Percentiles rank a stretch among this genome's conserved stretches.
These are phyloP conservation scores for Paxillus ammoniavirescens DNA, from an alignment of 768 basidiomycete species.

Conservation along the genomic window DNA sequence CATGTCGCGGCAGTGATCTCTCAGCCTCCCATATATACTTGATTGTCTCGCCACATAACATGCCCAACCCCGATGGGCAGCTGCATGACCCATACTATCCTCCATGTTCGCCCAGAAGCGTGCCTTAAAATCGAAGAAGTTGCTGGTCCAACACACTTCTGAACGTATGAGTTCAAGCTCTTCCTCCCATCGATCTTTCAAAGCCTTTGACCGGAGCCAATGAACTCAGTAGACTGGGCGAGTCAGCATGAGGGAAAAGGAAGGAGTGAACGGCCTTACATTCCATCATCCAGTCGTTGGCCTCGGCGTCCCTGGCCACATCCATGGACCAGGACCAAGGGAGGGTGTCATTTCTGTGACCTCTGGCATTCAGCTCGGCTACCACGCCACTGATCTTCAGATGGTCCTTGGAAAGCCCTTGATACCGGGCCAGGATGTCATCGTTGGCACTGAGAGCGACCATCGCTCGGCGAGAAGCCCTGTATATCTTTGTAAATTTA, in stretches of 20 bases:
- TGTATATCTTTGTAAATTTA: not conserved
- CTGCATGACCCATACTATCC: not conserved
- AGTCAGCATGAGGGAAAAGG: too few relatives aligned
- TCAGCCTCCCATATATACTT: not conserved
- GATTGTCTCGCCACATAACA: not conserved
- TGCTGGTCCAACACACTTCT: not conserved
- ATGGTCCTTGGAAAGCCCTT: not conserved
- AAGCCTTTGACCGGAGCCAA: not conserved
- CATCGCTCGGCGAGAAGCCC: not conserved
- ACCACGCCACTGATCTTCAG: not conserved
- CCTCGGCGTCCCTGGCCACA: not conserved
- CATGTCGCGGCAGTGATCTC: not conserved
- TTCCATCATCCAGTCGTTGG: not conserved
- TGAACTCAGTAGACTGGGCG: not conserved
- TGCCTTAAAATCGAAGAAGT: not conserved
- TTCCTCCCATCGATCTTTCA: not conserved
- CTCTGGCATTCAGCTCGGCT: not conserved
- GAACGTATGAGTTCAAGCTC: not conserved
- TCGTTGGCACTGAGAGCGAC: not conserved
- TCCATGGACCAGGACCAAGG: conserved; percentile 1
- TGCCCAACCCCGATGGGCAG: not conserved
- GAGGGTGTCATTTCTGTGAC: not conserved
- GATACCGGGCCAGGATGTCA: not conserved
- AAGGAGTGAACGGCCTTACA: not conserved
- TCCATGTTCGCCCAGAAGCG: not conserved